phyloP scores from a whole-genome alignment of 371 early-diverging fungal species.

The Chytridium lagenaria region DNA sequence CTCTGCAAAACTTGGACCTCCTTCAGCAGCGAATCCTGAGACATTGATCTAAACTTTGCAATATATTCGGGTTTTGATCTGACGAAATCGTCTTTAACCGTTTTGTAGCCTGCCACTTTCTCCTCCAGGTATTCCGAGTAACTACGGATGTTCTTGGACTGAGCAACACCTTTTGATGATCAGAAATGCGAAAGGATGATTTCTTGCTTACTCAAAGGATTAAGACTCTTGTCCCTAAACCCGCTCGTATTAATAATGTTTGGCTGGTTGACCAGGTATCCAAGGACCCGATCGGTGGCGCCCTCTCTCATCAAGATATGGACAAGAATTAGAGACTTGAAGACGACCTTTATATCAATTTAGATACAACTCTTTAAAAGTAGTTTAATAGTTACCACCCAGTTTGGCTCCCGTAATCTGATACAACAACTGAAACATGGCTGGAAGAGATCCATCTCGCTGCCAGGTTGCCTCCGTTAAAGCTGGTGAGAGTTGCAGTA shows the following conservation, averaged over 20 bases:
- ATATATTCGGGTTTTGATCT: constrained; percentile 59
- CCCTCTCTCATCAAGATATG: constrained; percentile 88
- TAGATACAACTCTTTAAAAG: too few species aligned
- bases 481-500: constrained; percentile 28
- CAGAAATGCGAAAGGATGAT: constrained; percentile 16
- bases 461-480: constrained; percentile 46
- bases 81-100: constrained; percentile 77
- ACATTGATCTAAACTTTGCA: constrained; percentile 64
- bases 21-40: constrained; percentile 51
- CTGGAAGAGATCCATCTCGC: constrained; percentile 49
- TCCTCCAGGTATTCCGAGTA: constrained; percentile 87
- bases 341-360: too few species aligned
- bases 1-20: constrained; percentile 74
- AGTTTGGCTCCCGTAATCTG: constrained; percentile 72
- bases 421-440: constrained; percentile 50
- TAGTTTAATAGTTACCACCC: too few species aligned
- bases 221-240: constrained; percentile 67
- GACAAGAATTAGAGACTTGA: constrained; percentile 85
- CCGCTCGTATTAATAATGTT: constrained; percentile 63
- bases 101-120: constrained; percentile 76
- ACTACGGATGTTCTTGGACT: constrained; percentile 76
- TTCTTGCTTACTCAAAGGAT: constrained; percentile 50
- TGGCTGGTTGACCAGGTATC: constrained; percentile 69
- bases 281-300: constrained; percentile 71
- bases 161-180: constrained; percentile 49